phyloP scores from a whole-genome alignment of 176 grass and related monocot species.

The Aegilops sharonensis region DNA sequence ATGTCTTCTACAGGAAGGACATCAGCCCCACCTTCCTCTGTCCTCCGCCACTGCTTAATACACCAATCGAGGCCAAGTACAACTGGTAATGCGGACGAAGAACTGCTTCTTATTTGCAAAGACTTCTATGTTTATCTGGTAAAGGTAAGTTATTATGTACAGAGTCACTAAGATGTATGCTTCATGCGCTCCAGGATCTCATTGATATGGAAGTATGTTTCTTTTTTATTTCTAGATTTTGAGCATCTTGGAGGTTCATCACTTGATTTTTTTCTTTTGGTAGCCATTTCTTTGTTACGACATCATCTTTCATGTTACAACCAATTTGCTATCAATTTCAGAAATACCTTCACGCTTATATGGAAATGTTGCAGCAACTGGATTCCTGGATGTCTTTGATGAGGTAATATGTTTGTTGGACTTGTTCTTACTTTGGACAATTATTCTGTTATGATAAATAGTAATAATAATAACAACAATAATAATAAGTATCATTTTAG shows the following conservation, averaged over 20 bases:
- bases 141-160: neutral
- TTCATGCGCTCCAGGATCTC: no score
- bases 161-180: neutral
- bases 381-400: neutral
- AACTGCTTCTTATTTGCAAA: slow-evolving; percentile 48
- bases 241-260: no score
- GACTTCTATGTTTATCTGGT: slow-evolving; percentile 33
- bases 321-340: slow-evolving; percentile 13
- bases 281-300: no score
- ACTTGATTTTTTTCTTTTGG: no score
- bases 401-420: neutral
- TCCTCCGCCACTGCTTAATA: no score
- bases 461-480: no score
- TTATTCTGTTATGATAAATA: neutral
- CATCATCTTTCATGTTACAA: no score
- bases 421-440: neutral
- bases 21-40: no score
- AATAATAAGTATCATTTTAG: no score
- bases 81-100: neutral
- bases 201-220: no score
- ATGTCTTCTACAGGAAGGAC: no score
- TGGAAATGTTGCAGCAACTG: slow-evolving; percentile 9
- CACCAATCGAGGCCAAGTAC: neutral
- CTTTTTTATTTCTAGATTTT: no score
- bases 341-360: neutral